phyloP scores from a whole-genome alignment of 768 basidiomycete genomes.

The Rhizopogon vesiculosus region DNA sequence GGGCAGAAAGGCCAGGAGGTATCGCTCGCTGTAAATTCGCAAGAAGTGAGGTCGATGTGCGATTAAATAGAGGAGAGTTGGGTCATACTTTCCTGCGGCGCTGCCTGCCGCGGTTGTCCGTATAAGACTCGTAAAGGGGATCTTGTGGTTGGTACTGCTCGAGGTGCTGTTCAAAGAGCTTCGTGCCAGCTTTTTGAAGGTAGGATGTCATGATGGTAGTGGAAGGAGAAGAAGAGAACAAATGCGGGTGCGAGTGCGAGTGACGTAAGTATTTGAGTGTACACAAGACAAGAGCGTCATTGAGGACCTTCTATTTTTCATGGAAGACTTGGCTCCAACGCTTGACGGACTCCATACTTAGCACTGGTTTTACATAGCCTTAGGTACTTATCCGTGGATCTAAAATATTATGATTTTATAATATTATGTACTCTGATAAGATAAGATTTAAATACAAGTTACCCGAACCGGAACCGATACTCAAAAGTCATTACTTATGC shows the following conservation, averaged over 20 bases:
- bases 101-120: conserved; percentile 22
- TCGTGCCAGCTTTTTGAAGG: conserved; percentile 44
- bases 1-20: conserved; percentile 71
- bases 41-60: conserved; percentile 35
- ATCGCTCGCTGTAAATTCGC: conserved; percentile 45
- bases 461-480: too few relatives aligned
- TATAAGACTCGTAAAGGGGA: conserved; percentile 56
- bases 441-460: too few relatives aligned
- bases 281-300: background rate
- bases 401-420: background rate
- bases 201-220: conserved; percentile 20
- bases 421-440: too few relatives aligned
- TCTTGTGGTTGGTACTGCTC: conserved; percentile 67
- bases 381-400: background rate
- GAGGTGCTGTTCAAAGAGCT: conserved; percentile 61
- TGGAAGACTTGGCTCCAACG: background rate
- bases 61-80: conserved; percentile 23
- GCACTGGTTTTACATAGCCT: background rate
- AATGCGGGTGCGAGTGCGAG: background rate
- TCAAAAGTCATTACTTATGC: background rate
- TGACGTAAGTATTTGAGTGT: background rate
- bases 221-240: background rate
- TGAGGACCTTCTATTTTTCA: background rate
- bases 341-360: background rate
- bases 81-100: conserved; percentile 32